Percentiles rank a stretch among this genome's conserved stretches.
These are phyloP conservation scores for Piromyces sp. DNA, from an alignment of 192 early-diverging fungal genomes.

Conservation along the genomic window DNA sequence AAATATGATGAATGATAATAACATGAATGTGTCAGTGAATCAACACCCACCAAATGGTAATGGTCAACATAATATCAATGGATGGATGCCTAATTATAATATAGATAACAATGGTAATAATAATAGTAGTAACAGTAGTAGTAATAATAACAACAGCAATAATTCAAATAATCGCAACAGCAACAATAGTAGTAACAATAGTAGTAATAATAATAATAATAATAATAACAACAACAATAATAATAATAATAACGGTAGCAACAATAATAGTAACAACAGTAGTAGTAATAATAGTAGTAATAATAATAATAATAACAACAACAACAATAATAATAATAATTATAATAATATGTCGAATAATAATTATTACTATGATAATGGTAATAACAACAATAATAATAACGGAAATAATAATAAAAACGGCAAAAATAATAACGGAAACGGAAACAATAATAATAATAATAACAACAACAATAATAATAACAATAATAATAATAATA, in stretches of 20 bases:
- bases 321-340: background rate
- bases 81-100: background rate
- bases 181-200: background rate
- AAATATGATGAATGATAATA: background rate
- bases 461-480: background rate
- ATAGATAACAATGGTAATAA: background rate
- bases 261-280: background rate
- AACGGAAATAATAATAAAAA: too few relatives aligned
- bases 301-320: background rate
- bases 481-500: background rate
- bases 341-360: background rate
- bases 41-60: background rate
- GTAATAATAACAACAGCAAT: background rate
- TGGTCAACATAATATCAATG: background rate
- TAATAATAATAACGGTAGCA: too few relatives aligned
- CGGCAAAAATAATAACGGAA: background rate
- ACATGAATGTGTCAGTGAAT: background rate
- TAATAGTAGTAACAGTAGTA: background rate
- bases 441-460: background rate
- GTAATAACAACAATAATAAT: too few relatives aligned
- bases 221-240: background rate
- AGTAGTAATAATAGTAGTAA: background rate
- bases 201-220: background rate
- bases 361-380: too few relatives aligned
- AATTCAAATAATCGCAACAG: background rate